A percentile compares a stretch with the other conserved stretches of the same genome.
Conservation (phyloP, 2,329 filamentous ascomycete species). For the Penicillium frequentans region DNA sequence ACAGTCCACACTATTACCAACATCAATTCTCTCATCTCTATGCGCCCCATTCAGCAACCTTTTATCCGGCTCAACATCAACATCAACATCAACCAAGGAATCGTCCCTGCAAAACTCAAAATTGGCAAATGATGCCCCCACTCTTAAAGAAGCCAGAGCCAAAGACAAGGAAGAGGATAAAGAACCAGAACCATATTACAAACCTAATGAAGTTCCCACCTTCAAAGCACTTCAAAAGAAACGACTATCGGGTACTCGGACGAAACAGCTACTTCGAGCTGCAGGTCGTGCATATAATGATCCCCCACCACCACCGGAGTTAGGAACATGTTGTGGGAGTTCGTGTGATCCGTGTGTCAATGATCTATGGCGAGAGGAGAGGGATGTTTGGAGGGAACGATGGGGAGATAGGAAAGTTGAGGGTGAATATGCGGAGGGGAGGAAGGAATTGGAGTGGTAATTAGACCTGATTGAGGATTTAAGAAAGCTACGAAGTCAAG, state of each 20-base stretch:
- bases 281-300: slow-evolving; percentile 30
- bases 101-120: not conserved
- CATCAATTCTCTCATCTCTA: slow-evolving; percentile 1
- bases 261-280: slow-evolving; percentile 34
- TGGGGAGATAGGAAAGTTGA: slow-evolving; percentile 29
- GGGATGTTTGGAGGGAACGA: slow-evolving; percentile 34
- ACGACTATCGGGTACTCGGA: slow-evolving; percentile 29
- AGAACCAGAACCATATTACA: slow-evolving; percentile 25
- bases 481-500: not conserved
- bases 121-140: no score
- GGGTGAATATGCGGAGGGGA: slow-evolving; percentile 1
- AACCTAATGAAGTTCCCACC: slow-evolving; percentile 23
- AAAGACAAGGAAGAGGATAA: not conserved
- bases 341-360: slow-evolving; percentile 39
- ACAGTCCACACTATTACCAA: not conserved
- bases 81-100: not conserved
- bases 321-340: slow-evolving; percentile 37
- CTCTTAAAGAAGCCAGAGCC: not conserved
- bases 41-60: slow-evolving; percentile 11
- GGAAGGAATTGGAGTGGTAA: slow-evolving; percentile 21
- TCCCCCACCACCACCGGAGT: slow-evolving; percentile 32
- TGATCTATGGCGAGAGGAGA: slow-evolving; percentile 36
- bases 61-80: not conserved
- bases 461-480: not conserved
- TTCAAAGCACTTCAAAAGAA: slow-evolving; percentile 31